Evolutionary conservation across 768 basidiomycete species (phyloP).

Genomic region (Tephrocybe sp.): DNA sequence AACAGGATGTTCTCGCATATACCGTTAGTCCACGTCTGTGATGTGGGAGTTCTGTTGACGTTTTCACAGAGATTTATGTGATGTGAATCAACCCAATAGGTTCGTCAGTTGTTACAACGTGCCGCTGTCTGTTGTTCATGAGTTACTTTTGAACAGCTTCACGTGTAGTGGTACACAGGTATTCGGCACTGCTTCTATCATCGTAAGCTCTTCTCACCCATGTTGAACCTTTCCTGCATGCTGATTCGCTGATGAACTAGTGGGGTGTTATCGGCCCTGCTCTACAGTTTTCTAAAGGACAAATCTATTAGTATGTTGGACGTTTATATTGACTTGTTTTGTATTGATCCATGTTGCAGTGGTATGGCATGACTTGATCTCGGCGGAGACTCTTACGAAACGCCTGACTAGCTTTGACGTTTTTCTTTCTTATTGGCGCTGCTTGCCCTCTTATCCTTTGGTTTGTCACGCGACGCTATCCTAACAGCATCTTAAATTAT

Average conservation of each 20-base stretch:
- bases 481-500: constrained; percentile 61
- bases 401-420: constrained; percentile 46
- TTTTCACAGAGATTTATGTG: constrained; percentile 44
- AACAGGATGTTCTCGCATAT: constrained; percentile 63
- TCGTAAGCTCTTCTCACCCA: constrained; percentile 40
- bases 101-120: constrained; percentile 13
- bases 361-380: constrained; percentile 12
- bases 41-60: neutral
- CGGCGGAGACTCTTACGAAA: neutral
- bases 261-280: constrained; percentile 72
- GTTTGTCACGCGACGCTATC: constrained; percentile 60
- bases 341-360: constrained; percentile 10
- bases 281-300: constrained; percentile 51
- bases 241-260: constrained; percentile 20
- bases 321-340: neutral
- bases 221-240: constrained; percentile 1
- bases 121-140: neutral
- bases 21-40: constrained; percentile 33
- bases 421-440: constrained; percentile 76
- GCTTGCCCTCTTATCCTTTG: constrained; percentile 61
- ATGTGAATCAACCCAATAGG: constrained; percentile 40
- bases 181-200: constrained; percentile 50
- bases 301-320: constrained; percentile 54
- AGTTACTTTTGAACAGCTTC: constrained; percentile 33
- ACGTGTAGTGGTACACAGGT: constrained; percentile 52